Conservation (phyloP, 1,284 basidiomycete genomes). For the Fomitopsis palustris region DNA sequence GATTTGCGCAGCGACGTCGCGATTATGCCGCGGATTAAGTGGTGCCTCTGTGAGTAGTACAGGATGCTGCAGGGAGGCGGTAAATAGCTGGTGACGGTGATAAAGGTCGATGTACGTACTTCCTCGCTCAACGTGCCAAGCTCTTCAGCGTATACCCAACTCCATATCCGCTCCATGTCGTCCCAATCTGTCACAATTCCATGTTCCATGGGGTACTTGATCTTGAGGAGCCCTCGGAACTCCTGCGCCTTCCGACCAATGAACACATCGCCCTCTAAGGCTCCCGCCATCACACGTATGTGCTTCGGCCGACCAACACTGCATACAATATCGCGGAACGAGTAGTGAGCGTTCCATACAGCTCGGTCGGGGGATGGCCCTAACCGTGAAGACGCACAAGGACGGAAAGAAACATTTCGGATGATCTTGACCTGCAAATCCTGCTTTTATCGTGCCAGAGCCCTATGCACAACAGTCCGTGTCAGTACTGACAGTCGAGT, state of each 20-base stretch:
- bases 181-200: conserved; percentile 96
- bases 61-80: conserved; percentile 70
- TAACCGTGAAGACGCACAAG: conserved; percentile 71
- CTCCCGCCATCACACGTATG: conserved; percentile 94
- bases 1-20: conserved; percentile 94
- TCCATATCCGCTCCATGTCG: conserved; percentile 99
- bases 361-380: conserved; percentile 24
- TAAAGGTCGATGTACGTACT: conserved; percentile 45
- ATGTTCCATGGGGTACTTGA: conserved; percentile 98
- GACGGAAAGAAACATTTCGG: conserved; percentile 98
- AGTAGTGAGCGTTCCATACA: conserved; percentile 22
- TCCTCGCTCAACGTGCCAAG: conserved; percentile 94
- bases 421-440: conserved; percentile 96
- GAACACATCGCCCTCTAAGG: conserved; percentile 89
- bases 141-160: conserved; percentile 94
- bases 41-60: conserved; percentile 95
- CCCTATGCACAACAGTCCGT: conserved; percentile 51
- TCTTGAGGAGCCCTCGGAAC: conserved; percentile 89
- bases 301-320: conserved; percentile 97
- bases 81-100: neutral
- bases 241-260: conserved; percentile 94
- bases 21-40: conserved; percentile 90
- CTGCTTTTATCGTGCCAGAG: conserved; percentile 95
- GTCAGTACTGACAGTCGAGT: conserved; percentile 9
- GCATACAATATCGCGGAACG: conserved; percentile 3